A percentile compares a stretch with the other conserved stretches of the same genome.
Evolutionary conservation across 768 basidiomycete genomes (phyloP).

Genomic region (Hortiboletus flavorubellus): DNA sequence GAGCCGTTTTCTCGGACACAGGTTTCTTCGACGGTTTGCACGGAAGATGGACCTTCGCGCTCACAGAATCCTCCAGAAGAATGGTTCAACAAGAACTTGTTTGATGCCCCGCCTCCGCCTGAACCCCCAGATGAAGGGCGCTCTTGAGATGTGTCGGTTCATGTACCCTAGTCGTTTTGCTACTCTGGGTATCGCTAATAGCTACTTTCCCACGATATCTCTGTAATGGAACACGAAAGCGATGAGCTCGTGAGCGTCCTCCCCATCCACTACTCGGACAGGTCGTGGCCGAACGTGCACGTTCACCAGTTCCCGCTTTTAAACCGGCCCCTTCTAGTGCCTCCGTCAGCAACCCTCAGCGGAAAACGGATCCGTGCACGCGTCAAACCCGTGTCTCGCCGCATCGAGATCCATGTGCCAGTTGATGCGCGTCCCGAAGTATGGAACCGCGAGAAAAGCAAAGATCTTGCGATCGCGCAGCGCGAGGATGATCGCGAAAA

Average conservation of each 20-base stretch:
- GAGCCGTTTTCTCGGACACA: conserved; percentile 6
- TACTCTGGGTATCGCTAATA: background rate
- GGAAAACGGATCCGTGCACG: conserved; percentile 79
- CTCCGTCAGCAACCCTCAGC: conserved; percentile 66
- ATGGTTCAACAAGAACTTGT: conserved; percentile 6
- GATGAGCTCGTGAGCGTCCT: conserved; percentile 67
- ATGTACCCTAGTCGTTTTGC: background rate
- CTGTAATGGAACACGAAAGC: conserved; percentile 28
- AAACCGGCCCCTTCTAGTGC: conserved; percentile 67
- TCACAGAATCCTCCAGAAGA: conserved; percentile 1
- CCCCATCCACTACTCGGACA: conserved; percentile 70
- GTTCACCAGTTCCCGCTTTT: conserved; percentile 82
- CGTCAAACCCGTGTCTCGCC: conserved; percentile 57
- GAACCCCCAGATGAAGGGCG: conserved; percentile 7
- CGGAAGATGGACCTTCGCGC: conserved; percentile 4
- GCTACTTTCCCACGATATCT: conserved; percentile 16
- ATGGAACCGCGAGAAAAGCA: conserved; percentile 71
- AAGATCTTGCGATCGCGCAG: conserved; percentile 61
- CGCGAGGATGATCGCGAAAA: conserved; percentile 76
- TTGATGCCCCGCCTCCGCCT: background rate
- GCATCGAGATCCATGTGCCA: conserved; percentile 77
- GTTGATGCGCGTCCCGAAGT: conserved; percentile 79
- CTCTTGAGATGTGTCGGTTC: conserved; percentile 3
- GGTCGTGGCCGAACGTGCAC: conserved; percentile 60
- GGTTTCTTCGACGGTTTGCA: conserved; percentile 1